Evolutionary conservation across 2,329 filamentous ascomycete species (phyloP).

Genomic region (Dryadomyces quercus-mongolicae): DNA sequence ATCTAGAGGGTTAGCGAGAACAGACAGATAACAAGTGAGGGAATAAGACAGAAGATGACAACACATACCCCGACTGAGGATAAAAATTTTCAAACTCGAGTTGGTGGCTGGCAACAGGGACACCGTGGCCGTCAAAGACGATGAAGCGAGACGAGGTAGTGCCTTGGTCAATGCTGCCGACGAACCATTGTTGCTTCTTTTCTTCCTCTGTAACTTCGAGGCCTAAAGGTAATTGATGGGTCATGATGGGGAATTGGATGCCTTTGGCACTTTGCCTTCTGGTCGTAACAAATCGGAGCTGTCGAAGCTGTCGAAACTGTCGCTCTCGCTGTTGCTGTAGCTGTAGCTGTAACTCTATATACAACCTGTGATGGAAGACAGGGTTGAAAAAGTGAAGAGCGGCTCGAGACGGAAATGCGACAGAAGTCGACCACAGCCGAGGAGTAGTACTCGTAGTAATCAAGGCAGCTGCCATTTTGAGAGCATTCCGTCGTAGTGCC

Average conservation of each 20-base stretch:
- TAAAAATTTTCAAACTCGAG: slow-evolving; percentile 79
- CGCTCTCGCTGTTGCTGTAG: too few species aligned
- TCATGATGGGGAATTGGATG: background rate
- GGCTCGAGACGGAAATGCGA: background rate
- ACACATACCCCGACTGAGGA: slow-evolving; percentile 60
- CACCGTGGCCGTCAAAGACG: slow-evolving; percentile 72
- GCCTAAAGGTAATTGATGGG: slow-evolving; percentile 17
- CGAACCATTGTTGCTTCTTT: slow-evolving; percentile 43
- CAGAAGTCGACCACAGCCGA: too few species aligned
- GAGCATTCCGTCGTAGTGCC: too few species aligned
- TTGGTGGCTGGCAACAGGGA: slow-evolving; percentile 72
- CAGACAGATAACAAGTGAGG: background rate
- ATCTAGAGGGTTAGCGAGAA: slow-evolving; percentile 37
- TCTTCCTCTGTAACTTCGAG: slow-evolving; percentile 21
- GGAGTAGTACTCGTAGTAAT: too few species aligned
- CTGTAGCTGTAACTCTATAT: too few species aligned
- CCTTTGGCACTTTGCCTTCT: too few species aligned
- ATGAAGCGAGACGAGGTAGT: slow-evolving; percentile 84
- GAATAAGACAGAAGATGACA: background rate
- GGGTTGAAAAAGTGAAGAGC: too few species aligned
- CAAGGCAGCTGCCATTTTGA: too few species aligned
- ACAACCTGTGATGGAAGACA: too few species aligned
- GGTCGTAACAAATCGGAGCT: too few species aligned
- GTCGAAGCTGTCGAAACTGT: too few species aligned
- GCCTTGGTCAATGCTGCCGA: slow-evolving; percentile 83